Base-by-base conservation (phyloP, 1,284 basidiomycete species). In the Sparassis latifolia region DNA sequence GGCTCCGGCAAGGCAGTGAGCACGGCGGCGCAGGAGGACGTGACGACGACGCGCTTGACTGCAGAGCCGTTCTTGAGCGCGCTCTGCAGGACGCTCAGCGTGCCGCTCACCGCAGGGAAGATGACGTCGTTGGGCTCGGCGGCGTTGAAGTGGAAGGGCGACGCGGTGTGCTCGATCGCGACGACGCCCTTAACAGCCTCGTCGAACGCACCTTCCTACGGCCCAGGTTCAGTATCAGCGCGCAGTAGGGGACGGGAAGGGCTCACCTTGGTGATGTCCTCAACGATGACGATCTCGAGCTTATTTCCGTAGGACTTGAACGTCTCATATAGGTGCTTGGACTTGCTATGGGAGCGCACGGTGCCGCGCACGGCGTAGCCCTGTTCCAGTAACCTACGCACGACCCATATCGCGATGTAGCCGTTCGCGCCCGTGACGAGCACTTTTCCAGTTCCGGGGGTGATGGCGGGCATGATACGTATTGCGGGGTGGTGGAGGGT, bases 31-130 rank as follows among this genome's bases (percentile, higher is more conserved):
- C 71, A 74, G 0, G 85, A 79, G 28, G 72, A 73, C 2, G 84
- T 86, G 50, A 89, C 67, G 46, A 92, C 80, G 41, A 92, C 71
- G 2, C 88, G 79, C 62, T 81, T 76, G 50, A 89, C 71, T 27
- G 63, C 56, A 28, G 73, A 60, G 53, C 74, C 73, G 51, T 60
- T 51, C 33, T 55, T 41, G 41, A 53, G 56, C 3, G 60, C 63
- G 42, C 57, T 57, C 37, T 59, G 47, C 48, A 70, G 60, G 6
- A 68, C 51, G 46, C 58, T 45, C 10, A 54, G 47, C 9, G 67
- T 65, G 40, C 66, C 67, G 1, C 53, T 44, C 33, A 67, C 61
- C 5, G 68, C 65, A 39, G 65, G 67, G 5, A 48, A 47, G 57
- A 69, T 66, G 44, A 68, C 50, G 37, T 69, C 71, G 33, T 68